Conservation (phyloP, 2,329 filamentous ascomycete genomes). For the Ophiostoma sp. region DNA sequence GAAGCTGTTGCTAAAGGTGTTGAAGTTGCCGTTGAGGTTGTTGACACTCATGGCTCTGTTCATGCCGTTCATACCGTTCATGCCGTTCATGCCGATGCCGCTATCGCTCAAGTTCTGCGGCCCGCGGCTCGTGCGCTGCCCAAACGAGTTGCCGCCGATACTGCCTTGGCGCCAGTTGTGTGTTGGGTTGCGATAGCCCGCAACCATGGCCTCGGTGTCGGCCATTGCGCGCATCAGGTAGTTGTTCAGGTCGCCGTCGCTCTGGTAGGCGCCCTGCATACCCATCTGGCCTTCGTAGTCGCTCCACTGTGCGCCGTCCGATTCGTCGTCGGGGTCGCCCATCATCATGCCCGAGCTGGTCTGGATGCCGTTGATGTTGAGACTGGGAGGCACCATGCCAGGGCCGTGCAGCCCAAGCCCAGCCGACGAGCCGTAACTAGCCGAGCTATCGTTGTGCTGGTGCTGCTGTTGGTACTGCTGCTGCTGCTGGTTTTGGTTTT, state of each 20-base stretch:
- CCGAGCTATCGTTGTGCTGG: not conserved
- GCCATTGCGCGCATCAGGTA: not conserved
- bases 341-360: conserved; percentile 9
- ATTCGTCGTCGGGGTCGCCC: conserved; percentile 10
- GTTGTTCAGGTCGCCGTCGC: conserved; percentile 1
- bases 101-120: not conserved
- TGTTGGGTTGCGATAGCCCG: not conserved
- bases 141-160: not conserved
- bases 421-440: not conserved
- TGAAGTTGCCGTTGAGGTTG: not conserved
- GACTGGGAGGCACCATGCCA: not conserved
- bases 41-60: not conserved
- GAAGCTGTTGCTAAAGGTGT: not conserved
- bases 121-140: conserved; percentile 6
- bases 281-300: not conserved
- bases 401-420: not conserved
- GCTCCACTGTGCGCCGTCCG: not conserved
- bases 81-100: not conserved
- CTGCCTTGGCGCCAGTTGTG: conserved; percentile 3
- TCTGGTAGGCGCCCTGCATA: not conserved
- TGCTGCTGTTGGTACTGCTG: not conserved
- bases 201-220: not conserved
- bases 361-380: conserved; percentile 9
- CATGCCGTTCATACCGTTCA: not conserved
- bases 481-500: conserved; percentile 28